Conservation (phyloP, 805 yeast genomes). For the Schizosaccharomyces pombe region DNA sequence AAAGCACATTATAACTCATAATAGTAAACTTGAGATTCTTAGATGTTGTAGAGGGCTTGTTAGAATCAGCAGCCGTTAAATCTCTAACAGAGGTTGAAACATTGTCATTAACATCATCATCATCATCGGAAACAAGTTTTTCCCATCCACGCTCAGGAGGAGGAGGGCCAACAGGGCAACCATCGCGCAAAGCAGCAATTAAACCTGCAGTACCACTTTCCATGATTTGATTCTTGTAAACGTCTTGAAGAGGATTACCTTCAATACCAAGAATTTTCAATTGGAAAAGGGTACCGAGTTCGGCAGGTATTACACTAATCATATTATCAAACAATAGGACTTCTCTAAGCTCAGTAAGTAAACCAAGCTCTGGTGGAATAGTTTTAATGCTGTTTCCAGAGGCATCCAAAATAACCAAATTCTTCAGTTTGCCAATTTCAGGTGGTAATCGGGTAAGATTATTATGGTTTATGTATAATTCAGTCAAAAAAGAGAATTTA, state of each 20-base stretch:
- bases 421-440: slow-evolving; percentile 40
- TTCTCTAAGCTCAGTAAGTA: slow-evolving; percentile 55
- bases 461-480: slow-evolving; percentile 71
- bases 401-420: slow-evolving; percentile 61
- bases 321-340: slow-evolving; percentile 74
- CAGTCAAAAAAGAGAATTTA: slow-evolving; percentile 62
- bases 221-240: slow-evolving; percentile 40
- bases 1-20: slow-evolving; percentile 71
- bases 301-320: slow-evolving; percentile 50
- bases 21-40: slow-evolving; percentile 34
- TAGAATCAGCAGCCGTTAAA: background rate
- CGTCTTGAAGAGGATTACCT: slow-evolving; percentile 64
- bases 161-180: slow-evolving; percentile 40
- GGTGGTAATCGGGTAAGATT: slow-evolving; percentile 45
- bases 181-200: slow-evolving; percentile 59
- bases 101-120: slow-evolving; percentile 2
- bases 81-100: background rate
- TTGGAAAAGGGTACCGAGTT: slow-evolving; percentile 65
- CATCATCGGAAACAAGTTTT: background rate
- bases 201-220: slow-evolving; percentile 70
- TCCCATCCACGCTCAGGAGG: slow-evolving; percentile 70
- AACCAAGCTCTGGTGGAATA: slow-evolving; percentile 70
- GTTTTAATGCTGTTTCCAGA: slow-evolving; percentile 49
- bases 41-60: background rate
- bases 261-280: slow-evolving; percentile 75